Evolutionary conservation across 805 yeast species (phyloP), one percentile per base, ranked within the genome.

Genomic region (Zygotorulaspora florentina): DNA sequence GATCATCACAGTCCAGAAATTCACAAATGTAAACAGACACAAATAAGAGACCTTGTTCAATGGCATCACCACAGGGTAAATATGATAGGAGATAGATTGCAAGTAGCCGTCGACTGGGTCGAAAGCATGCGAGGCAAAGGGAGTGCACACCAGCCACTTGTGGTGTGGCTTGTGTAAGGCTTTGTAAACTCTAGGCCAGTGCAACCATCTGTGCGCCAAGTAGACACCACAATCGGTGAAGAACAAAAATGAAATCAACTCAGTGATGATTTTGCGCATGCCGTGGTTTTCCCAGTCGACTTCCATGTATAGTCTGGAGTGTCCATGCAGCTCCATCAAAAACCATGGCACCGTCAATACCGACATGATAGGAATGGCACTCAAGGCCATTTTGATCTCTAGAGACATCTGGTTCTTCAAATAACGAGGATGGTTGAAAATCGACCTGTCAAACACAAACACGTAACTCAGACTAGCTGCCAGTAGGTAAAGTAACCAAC

Each of bases 91-190:
- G 53, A 93, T 64, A 30, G 95, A 85, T 73, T 93, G 99, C 48
- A 80, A 72, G 72, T 86, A 93, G 33, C 99, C 99, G 59, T 93
- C 99, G 43, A 93, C 85, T 11, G 99, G 98, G 68, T 93, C 96
- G 88, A 93, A 93, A 20, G 98, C 97, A 63, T 90, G 97, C 8
- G 96, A 87, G 0, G 99, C 99, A 70, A 85, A 93, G 36, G 99
- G 99, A 8, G 99, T 91, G 51, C 98, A 91, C 34, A 93, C 96
- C 56, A 93, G 81, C 99, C 99, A 93, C 71, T 93, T 93, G 77
- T 93, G 99, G 69, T 93, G 99, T 10, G 97, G 97, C 72, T 93
- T 93, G 73, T 93, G 99, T 51, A 93, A 72, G 20, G 60, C 66
- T 72, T 85, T 90, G 79, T 93, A 93, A 34, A 93, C 83, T 13